These are phyloP conservation scores for Xylaria acuta DNA, from an alignment of 495 filamentous ascomycete genomes.

Conservation along the genomic window DNA sequence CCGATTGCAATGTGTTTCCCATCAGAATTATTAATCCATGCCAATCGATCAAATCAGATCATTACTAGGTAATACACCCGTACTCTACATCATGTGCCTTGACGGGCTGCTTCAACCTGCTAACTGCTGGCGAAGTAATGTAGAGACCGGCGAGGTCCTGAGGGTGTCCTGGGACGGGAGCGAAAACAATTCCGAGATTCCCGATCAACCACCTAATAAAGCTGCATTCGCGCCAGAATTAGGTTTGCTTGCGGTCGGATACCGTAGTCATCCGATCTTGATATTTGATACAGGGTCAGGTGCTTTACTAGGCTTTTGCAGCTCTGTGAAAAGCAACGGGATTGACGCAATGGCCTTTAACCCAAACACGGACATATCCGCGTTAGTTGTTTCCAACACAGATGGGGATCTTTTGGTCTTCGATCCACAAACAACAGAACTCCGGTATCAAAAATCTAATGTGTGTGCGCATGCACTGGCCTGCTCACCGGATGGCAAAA, in stretches of 20 bases:
- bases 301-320: conserved; percentile 17
- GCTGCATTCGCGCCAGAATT: conserved; percentile 29
- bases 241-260: conserved; percentile 37
- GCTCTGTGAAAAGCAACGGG: conserved; percentile 19
- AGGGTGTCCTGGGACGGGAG: conserved; percentile 15
- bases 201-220: conserved; percentile 22
- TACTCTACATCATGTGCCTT: not conserved
- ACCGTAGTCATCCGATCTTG: conserved; percentile 33
- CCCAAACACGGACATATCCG: conserved; percentile 33
- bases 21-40: conserved; percentile 14
- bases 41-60: conserved; percentile 22
- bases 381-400: conserved; percentile 31
- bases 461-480: conserved; percentile 34
- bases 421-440: conserved; percentile 29
- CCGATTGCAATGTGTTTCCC: conserved; percentile 24
- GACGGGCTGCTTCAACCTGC: conserved; percentile 7
- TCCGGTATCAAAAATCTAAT: not conserved
- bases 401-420: conserved; percentile 35
- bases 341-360: conserved; percentile 29
- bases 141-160: conserved; percentile 18
- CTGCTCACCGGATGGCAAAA: conserved; percentile 38
- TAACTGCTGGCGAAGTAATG: conserved; percentile 18
- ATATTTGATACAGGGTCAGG: conserved; percentile 29
- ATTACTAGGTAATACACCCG: conserved; percentile 10
- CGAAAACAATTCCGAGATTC: conserved; percentile 20